Conservation (phyloP, 345 rosid species). For the Salix koriyanagi region DNA sequence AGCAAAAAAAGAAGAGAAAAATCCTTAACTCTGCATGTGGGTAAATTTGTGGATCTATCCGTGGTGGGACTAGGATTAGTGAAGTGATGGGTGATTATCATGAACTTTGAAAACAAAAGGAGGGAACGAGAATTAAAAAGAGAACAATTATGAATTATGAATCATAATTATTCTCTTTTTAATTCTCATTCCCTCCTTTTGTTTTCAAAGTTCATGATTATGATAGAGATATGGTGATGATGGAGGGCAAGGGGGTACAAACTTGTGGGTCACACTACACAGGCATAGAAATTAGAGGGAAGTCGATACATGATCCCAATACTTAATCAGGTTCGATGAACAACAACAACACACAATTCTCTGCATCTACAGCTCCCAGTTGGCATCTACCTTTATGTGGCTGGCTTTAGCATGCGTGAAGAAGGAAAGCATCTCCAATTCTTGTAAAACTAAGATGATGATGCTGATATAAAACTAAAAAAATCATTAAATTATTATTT, state of each 20-base stretch:
- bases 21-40: too few species aligned
- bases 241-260: not conserved
- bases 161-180: too few species aligned
- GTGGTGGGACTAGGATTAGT: not conserved
- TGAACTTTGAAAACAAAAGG: not conserved
- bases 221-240: not conserved
- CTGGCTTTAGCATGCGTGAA: not conserved
- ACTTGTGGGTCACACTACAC: not conserved
- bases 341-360: not conserved
- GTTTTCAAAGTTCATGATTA: too few species aligned
- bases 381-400: not conserved
- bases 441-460: too few species aligned
- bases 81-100: not conserved
- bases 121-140: not conserved
- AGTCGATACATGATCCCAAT: not conserved
- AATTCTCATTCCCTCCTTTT: too few species aligned
- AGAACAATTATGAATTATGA: too few species aligned
- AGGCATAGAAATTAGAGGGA: not conserved
- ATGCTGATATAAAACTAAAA: too few species aligned
- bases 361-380: not conserved
- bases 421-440: not conserved
- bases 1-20: too few species aligned
- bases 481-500: too few species aligned
- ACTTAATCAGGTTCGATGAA: not conserved
- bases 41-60: too few species aligned